Conservation (phyloP, 2,329 filamentous ascomycete genomes). For the Orbilia brochopaga region DNA sequence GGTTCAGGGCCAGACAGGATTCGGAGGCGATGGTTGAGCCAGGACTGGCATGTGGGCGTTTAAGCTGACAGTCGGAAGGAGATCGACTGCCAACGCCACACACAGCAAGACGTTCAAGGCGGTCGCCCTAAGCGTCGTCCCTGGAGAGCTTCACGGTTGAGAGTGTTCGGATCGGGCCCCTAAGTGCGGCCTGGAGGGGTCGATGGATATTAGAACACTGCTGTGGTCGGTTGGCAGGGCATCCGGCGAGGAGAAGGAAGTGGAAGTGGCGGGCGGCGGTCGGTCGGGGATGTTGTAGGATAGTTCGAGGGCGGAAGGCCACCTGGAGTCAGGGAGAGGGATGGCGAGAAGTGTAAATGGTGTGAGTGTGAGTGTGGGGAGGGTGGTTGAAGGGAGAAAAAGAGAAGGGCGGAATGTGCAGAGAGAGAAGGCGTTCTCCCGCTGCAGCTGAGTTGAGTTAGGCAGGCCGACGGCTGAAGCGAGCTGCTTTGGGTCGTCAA, state of each 20-base stretch:
- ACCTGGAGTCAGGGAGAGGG: background rate
- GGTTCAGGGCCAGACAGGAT: conserved; percentile 34
- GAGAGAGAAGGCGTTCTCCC: conserved; percentile 16
- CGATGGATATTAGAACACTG: too few species aligned
- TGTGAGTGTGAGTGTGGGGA: conserved; percentile 14
- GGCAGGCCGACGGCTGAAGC: conserved; percentile 23
- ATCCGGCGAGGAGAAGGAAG: too few species aligned
- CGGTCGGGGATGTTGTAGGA: background rate
- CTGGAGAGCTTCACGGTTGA: conserved; percentile 22
- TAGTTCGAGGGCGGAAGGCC: background rate
- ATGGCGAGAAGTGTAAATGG: conserved; percentile 7
- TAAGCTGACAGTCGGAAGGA: conserved; percentile 38
- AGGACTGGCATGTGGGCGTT: conserved; percentile 23
- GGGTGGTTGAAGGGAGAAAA: conserved; percentile 22
- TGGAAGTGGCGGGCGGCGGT: too few species aligned
- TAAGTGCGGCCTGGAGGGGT: too few species aligned
- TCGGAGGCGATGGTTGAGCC: conserved; percentile 6
- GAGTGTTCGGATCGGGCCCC: conserved; percentile 5
- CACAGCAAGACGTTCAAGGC: conserved; percentile 25
- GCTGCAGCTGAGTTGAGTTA: conserved; percentile 25
- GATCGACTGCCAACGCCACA: conserved; percentile 44
- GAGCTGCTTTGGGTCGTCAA: conserved; percentile 25
- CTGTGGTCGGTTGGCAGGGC: too few species aligned
- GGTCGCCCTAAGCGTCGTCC: conserved; percentile 23
- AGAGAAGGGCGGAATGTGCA: conserved; percentile 8